Percentiles rank a stretch among this genome's conserved stretches.
phyloP scores from a whole-genome alignment of 1,284 basidiomycete species.

The Rhodotorula sp. region DNA sequence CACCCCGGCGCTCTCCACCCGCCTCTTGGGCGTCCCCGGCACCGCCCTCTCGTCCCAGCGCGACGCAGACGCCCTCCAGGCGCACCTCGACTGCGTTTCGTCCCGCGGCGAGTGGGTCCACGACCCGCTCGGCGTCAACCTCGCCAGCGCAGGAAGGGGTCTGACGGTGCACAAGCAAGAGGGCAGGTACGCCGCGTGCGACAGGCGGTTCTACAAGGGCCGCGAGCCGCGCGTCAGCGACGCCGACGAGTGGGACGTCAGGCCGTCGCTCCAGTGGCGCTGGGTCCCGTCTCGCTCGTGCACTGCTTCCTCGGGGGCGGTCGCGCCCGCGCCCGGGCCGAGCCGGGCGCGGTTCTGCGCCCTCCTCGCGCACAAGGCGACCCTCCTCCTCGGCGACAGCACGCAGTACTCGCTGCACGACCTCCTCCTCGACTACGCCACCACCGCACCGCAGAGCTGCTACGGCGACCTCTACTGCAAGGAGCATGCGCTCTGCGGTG shows the following conservation, averaged over 20 bases:
- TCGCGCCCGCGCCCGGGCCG: not conserved
- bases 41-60: slow-evolving; percentile 35
- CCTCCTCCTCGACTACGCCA: slow-evolving; percentile 48
- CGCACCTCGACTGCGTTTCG: slow-evolving; percentile 46
- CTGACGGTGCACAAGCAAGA: slow-evolving; percentile 48
- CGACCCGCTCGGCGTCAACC: slow-evolving; percentile 29
- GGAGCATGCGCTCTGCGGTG: slow-evolving; percentile 46
- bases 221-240: not conserved
- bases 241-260: slow-evolving; percentile 40
- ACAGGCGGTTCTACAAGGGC: slow-evolving; percentile 47
- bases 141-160: slow-evolving; percentile 14
- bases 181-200: slow-evolving; percentile 44
- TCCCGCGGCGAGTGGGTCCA: slow-evolving; percentile 45
- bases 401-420: slow-evolving; percentile 48
- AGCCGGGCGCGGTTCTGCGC: slow-evolving; percentile 42
- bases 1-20: not conserved
- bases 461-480: slow-evolving; percentile 49
- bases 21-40: slow-evolving; percentile 43
- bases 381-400: slow-evolving; percentile 46
- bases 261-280: slow-evolving; percentile 46
- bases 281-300: slow-evolving; percentile 44
- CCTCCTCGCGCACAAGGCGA: slow-evolving; percentile 45
- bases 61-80: slow-evolving; percentile 42
- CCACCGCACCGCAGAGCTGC: slow-evolving; percentile 41
- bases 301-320: not conserved